Base-by-base conservation (phyloP, 345 rosid species). In the Populus ilicifolia region DNA sequence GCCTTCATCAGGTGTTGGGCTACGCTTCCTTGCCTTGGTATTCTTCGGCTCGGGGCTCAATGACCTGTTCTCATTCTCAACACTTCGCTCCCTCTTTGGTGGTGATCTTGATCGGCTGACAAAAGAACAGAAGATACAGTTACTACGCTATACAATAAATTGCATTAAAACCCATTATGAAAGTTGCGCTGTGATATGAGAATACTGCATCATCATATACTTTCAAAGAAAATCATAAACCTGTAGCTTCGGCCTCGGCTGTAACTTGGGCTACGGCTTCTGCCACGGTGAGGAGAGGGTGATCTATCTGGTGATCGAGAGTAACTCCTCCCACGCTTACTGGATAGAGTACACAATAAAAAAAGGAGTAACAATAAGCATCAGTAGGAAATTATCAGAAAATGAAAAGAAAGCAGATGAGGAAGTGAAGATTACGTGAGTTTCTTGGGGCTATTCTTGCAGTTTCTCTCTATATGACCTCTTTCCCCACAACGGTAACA, bases 401-500 rank as follows among this genome's bases (percentile, higher is more conserved):
- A 41, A 74, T n/a, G 25, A 46, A 52, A 27, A 0, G 21, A 36
- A 23, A 8, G 6, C 7, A 39, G 5, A 17, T 10, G 25, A 61
- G 18, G 8, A 70, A 0, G 18, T 14, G 61, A 0, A 75, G 39
- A 44, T 36, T 80, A 91, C 97, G 80, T 91, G 33, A 89, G 77
- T 84, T 91, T 95, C 87, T 88, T 86, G 30, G 98, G 97, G 82
- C 98, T 94, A 83, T 90, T 95, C 84, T 89, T 92, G 84, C 99
- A 95, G 85, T 89, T 89, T 73, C 98, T 87, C 81, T 95, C 99
- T 72, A 93, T 90, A 84, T 95, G 99, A 50, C 98, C 99, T 72
- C 98, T 81, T 80, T 92, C 99, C 23, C 98, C 99, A 85, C 99
- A 95, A 66, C 98, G 95, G 73, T 93, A 95, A 78, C 99, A 95